phyloP scores from a whole-genome alignment of 1,284 basidiomycete species.

The Marasmius tenuissimus region DNA sequence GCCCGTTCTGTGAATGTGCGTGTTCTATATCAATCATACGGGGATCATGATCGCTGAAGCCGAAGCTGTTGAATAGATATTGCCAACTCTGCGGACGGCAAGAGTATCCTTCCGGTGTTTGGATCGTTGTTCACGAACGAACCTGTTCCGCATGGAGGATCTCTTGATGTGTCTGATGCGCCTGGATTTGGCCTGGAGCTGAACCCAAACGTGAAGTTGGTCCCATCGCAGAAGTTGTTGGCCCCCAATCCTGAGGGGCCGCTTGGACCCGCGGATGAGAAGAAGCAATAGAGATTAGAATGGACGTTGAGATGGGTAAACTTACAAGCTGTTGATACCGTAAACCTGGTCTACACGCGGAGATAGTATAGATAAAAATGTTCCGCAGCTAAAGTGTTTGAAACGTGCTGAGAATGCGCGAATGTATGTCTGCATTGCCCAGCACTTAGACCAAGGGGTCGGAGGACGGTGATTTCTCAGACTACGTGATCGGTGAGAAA shows the following conservation, averaged over 20 bases:
- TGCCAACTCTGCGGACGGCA: slow-evolving; percentile 50
- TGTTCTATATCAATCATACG: slow-evolving; percentile 14
- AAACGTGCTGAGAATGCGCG: not conserved
- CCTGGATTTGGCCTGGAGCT: slow-evolving; percentile 50
- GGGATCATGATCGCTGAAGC: slow-evolving; percentile 18
- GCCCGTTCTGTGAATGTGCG: slow-evolving; percentile 31
- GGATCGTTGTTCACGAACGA: slow-evolving; percentile 53
- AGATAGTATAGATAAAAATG: not conserved
- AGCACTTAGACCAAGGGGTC: not conserved
- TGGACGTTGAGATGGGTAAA: not conserved
- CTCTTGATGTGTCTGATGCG: slow-evolving; percentile 38
- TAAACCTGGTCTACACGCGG: not conserved
- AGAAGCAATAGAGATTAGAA: not conserved
- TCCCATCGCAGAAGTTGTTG: slow-evolving; percentile 17
- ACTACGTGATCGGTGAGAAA: not conserved
- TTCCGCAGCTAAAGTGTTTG: not conserved
- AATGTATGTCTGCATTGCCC: not conserved
- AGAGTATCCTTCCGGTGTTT: slow-evolving; percentile 45
- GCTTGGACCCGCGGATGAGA: slow-evolving; percentile 6
- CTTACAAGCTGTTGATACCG: not conserved
- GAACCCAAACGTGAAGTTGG: slow-evolving; percentile 37
- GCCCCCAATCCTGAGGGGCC: slow-evolving; percentile 11
- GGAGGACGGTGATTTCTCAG: not conserved
- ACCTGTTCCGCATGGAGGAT: slow-evolving; percentile 43
- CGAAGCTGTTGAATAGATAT: slow-evolving; percentile 40